phyloP scores from a whole-genome alignment of 1,284 basidiomycete species.

The Trametes versicolor region DNA sequence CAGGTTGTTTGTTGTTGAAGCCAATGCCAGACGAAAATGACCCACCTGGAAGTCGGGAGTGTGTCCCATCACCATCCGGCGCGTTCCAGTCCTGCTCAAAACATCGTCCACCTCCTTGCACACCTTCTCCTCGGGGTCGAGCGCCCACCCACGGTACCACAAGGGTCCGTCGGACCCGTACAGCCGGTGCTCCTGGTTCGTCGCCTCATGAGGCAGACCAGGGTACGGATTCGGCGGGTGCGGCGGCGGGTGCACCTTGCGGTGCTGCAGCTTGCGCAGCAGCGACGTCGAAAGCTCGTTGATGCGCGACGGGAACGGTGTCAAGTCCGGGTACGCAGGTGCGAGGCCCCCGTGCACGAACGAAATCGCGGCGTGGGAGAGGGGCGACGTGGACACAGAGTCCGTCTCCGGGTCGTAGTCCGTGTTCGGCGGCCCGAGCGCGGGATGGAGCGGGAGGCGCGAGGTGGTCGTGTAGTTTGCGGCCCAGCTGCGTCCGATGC shows the following conservation, averaged over 20 bases:
- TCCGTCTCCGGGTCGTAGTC: slow-evolving; percentile 60
- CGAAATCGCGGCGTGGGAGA: slow-evolving; percentile 81
- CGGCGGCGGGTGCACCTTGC: slow-evolving; percentile 69
- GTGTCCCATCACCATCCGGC: slow-evolving; percentile 94
- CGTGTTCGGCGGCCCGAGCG: slow-evolving; percentile 75
- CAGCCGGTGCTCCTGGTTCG: slow-evolving; percentile 71
- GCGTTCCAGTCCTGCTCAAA: slow-evolving; percentile 76
- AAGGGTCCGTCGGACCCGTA: slow-evolving; percentile 84
- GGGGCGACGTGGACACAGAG: slow-evolving; percentile 46
- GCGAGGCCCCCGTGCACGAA: slow-evolving; percentile 92
- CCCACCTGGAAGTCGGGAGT: slow-evolving; percentile 86
- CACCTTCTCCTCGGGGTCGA: slow-evolving; percentile 72
- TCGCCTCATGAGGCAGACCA: slow-evolving; percentile 75
- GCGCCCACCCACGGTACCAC: slow-evolving; percentile 93
- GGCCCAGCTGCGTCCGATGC: slow-evolving; percentile 86
- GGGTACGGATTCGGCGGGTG: slow-evolving; percentile 85
- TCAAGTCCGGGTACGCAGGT: slow-evolving; percentile 74
- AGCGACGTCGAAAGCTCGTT: slow-evolving; percentile 78
- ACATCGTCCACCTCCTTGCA: slow-evolving; percentile 80
- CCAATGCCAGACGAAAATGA: neutral
- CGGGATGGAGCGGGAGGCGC: slow-evolving; percentile 80
- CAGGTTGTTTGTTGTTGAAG: too few relatives aligned
- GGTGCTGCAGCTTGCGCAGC: slow-evolving; percentile 69
- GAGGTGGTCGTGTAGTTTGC: slow-evolving; percentile 87
- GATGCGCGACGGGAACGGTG: slow-evolving; percentile 84